Percentiles rank a stretch among this genome's conserved stretches.
These are phyloP conservation scores for Heliocybe sulcata DNA, from an alignment of 1,284 basidiomycete species.

Conservation along the genomic window DNA sequence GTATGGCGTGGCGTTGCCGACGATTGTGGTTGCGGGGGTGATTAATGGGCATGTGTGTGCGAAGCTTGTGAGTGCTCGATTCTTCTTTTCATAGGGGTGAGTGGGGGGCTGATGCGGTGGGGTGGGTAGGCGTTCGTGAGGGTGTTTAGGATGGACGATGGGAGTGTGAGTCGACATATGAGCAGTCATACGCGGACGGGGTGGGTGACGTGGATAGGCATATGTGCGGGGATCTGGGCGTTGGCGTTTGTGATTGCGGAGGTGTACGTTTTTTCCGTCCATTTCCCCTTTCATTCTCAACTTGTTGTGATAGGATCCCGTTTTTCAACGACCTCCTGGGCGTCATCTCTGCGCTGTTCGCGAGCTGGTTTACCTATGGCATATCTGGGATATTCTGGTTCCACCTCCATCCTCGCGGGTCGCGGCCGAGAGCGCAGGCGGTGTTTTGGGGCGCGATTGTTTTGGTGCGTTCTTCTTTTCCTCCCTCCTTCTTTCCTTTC, in stretches of 20 bases:
- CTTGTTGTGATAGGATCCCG: constrained; percentile 15
- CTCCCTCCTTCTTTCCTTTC: background rate
- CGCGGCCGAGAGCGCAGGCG: constrained; percentile 20
- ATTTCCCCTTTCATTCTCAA: background rate
- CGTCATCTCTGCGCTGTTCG: constrained; percentile 22
- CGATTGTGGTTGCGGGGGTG: constrained; percentile 24
- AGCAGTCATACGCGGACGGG: constrained; percentile 20
- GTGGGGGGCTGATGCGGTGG: background rate
- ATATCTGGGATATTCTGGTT: constrained; percentile 25
- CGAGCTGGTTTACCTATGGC: constrained; percentile 26
- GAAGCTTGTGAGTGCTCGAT: constrained; percentile 16
- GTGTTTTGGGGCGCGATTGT: constrained; percentile 20
- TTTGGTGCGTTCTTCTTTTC: constrained; percentile 11
- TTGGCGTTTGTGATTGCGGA: constrained; percentile 24
- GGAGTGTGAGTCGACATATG: constrained; percentile 18
- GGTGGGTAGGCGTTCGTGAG: constrained; percentile 16
- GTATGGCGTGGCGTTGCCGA: constrained; percentile 24
- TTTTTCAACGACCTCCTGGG: constrained; percentile 27
- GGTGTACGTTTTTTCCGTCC: constrained; percentile 18
- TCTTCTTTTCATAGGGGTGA: background rate
- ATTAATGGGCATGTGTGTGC: constrained; percentile 26
- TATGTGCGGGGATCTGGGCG: constrained; percentile 20
- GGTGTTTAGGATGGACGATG: constrained; percentile 21
- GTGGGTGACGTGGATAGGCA: constrained; percentile 22
- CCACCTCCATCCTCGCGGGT: constrained; percentile 17